Conservation (phyloP, 1,284 basidiomycete species). For the Apiotrichum laibachii region DNA sequence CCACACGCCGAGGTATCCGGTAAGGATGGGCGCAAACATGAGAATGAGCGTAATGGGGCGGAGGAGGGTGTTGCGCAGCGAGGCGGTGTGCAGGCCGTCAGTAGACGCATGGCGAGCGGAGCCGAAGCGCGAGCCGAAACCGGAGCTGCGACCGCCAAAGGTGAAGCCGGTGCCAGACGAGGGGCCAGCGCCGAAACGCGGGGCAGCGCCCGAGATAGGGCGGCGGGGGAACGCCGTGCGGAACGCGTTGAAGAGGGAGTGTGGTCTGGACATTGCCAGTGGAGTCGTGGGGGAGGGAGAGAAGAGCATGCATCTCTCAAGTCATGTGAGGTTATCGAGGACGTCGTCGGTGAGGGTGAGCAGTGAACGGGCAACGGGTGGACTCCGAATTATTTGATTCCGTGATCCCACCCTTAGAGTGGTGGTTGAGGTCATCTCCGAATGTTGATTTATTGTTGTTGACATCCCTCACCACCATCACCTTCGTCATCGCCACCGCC, state of each 20-base stretch:
- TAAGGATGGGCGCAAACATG: slow-evolving; percentile 83
- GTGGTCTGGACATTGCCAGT: slow-evolving; percentile 19
- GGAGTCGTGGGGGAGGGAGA: not conserved
- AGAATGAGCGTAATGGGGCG: slow-evolving; percentile 71
- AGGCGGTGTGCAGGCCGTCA: slow-evolving; percentile 10
- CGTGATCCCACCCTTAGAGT: no score
- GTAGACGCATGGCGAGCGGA: slow-evolving; percentile 5
- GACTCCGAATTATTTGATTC: no score
- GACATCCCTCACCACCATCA: no score
- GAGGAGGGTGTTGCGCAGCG: slow-evolving; percentile 24
- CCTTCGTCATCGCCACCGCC: no score
- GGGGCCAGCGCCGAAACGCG: not conserved
- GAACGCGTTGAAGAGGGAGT: slow-evolving; percentile 13
- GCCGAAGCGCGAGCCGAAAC: slow-evolving; percentile 2
- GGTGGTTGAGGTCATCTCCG: no score
- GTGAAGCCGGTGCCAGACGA: not conserved
- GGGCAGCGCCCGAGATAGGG: not conserved
- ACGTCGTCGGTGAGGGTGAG: no score
- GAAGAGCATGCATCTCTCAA: not conserved
- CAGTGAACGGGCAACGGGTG: no score
- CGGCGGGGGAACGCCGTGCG: slow-evolving; percentile 12
- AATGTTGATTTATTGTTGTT: no score
- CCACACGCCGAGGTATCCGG: slow-evolving; percentile 91
- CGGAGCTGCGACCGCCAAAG: not conserved
- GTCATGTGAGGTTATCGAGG: no score